Evolutionary conservation across 495 filamentous ascomycete species (phyloP), one percentile per base, ranked within the genome.

Genomic region (Podospora tetraspora): DNA sequence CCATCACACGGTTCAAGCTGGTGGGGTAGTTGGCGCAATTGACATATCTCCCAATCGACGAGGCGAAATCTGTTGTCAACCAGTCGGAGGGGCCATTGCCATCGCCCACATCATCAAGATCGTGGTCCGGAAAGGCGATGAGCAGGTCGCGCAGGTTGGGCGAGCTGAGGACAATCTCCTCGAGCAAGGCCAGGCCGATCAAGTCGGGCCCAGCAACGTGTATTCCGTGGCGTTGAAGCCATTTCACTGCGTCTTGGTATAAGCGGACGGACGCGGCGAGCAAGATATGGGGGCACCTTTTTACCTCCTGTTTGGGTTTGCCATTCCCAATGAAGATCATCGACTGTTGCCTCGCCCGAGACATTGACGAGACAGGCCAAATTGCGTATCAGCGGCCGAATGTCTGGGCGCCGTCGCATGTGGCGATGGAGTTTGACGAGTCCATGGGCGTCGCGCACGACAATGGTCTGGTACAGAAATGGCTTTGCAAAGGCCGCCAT

Each of bases 401-500:
- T 71, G n/a, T 72, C 70, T 3, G 70, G 75, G 7, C 69, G 66
- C 22, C 9, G 37, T 56, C 67, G 61, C 52, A 77, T 52, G 11
- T 70, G 75, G 52, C 52, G 68, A 24, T 60, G 67, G 13, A 78
- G 70, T 1, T 64, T 67, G 57, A 78, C 69, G 3, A 78, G 69
- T 22, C 68, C 66, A 19, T 29, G 37, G 4, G 70, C 69, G 65
- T 70, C 70, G 61, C 59, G 66, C 57, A 78, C 72, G 62, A 78
- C 69, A 66, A 78, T 60, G 59, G 72, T 75, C 67, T 74, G 73
- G 68, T 71, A 78, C 21, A 78, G 73, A 29, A 73, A 58, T 9
- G 75, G 76, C 68, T 68, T 71, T 57, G 73, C 70, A 63, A 78
- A 62, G 72, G 72, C 70, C 27, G 72, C 71, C 73, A 78, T 73